Percentiles rank a stretch among this genome's conserved stretches.
Evolutionary conservation across 2,329 filamentous ascomycete genomes (phyloP).

Genomic region (Paraphoma sp.): DNA sequence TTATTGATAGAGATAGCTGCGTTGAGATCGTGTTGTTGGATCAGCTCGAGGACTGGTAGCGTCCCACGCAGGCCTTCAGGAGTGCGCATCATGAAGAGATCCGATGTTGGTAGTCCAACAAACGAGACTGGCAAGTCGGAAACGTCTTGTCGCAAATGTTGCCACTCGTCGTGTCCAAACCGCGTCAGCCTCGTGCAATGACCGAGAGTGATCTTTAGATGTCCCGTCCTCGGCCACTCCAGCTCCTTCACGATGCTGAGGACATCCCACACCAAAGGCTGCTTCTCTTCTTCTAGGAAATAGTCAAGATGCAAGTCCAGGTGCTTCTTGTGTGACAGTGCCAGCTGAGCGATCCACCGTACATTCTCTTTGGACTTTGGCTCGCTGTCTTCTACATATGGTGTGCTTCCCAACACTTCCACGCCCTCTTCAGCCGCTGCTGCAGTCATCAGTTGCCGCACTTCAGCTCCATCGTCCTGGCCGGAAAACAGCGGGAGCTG

Average conservation of each 20-base stretch:
- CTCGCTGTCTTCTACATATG: slow-evolving; percentile 68
- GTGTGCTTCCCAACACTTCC: slow-evolving; percentile 70
- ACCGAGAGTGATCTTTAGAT: slow-evolving; percentile 58
- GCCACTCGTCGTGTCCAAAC: slow-evolving; percentile 60
- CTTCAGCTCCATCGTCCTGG: slow-evolving; percentile 56
- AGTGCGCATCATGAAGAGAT: slow-evolving; percentile 74
- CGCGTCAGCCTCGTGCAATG: slow-evolving; percentile 73
- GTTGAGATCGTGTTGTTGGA: slow-evolving; percentile 63
- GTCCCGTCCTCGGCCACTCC: slow-evolving; percentile 55
- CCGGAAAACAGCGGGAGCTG: slow-evolving; percentile 72
- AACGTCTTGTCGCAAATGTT: slow-evolving; percentile 56
- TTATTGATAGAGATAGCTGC: slow-evolving; percentile 73
- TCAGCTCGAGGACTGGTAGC: slow-evolving; percentile 66
- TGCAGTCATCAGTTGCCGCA: slow-evolving; percentile 57
- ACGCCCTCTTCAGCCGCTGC: slow-evolving; percentile 55
- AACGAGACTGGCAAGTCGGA: slow-evolving; percentile 66
- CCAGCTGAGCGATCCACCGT: slow-evolving; percentile 66
- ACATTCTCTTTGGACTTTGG: slow-evolving; percentile 63
- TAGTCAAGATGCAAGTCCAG: slow-evolving; percentile 78
- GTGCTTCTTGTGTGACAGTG: slow-evolving; percentile 60
- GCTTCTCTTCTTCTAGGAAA: slow-evolving; percentile 60
- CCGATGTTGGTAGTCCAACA: slow-evolving; percentile 73
- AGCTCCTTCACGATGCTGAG: slow-evolving; percentile 58
- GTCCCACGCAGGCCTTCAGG: slow-evolving; percentile 62
- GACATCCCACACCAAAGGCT: slow-evolving; percentile 62